Percentiles rank a stretch among this genome's conserved stretches.
Evolutionary conservation across 1,139 yeast genomes (phyloP).

Genomic region (Sugiyamaella xylanicola): DNA sequence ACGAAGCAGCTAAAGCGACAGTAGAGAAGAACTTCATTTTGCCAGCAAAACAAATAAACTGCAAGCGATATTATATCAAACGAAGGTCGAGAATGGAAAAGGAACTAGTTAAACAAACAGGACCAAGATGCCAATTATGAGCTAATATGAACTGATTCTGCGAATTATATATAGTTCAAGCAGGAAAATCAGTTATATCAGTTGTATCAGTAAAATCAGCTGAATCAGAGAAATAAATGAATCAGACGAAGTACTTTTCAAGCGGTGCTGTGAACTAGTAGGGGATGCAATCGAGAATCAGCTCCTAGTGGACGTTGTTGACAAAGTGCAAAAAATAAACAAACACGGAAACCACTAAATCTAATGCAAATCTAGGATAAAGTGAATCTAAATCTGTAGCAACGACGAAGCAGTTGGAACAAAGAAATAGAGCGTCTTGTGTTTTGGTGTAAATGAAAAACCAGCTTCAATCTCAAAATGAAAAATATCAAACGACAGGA

Average conservation of each 20-base stretch:
- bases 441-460: not conserved
- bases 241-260: too few species aligned
- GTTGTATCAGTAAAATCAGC: too few species aligned
- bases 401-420: too few species aligned
- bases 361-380: not conserved
- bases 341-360: not conserved
- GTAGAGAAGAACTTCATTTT: constrained; percentile 26
- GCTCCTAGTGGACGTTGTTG: too few species aligned
- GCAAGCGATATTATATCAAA: not conserved
- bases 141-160: too few species aligned
- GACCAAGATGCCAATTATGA: constrained; percentile 9
- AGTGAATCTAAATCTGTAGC: too few species aligned
- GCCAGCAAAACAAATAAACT: constrained; percentile 2
- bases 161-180: too few species aligned
- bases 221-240: not conserved
- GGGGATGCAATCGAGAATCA: not conserved
- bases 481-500: not conserved
- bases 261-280: too few species aligned
- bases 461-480: not conserved
- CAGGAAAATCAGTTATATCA: too few species aligned
- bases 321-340: not conserved
- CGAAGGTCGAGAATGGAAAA: not conserved
- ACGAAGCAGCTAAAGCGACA: constrained; percentile 19
- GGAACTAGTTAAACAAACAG: constrained; percentile 1
- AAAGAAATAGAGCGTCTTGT: not conserved